Conservation (phyloP, 140 eudicot genomes). For the Senecio squalidus region DNA sequence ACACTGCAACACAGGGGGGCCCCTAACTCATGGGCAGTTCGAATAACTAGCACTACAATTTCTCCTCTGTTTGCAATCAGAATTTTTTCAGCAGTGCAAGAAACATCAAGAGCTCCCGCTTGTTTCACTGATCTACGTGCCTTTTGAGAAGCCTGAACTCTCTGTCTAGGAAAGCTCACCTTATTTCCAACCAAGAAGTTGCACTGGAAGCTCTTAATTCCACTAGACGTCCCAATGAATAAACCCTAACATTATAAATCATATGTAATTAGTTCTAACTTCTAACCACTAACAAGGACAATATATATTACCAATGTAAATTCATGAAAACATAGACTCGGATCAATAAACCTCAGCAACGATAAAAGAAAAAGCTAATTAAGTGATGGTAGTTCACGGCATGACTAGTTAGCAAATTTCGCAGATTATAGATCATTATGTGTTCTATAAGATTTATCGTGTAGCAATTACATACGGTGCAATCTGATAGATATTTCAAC, state of each 20-base stretch:
- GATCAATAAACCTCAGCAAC: too few species aligned
- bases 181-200: constrained; percentile 69
- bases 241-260: constrained; percentile 45
- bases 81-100: constrained; percentile 66
- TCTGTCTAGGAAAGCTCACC: constrained; percentile 57
- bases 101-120: constrained; percentile 65
- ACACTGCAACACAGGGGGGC: constrained; percentile 98
- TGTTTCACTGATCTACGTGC: constrained; percentile 39
- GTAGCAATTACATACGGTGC: not conserved
- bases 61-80: constrained; percentile 99
- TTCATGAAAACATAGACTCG: not conserved
- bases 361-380: too few species aligned
- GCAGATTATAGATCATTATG: not conserved
- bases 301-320: not conserved
- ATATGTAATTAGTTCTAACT: constrained; percentile 6
- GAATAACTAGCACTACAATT: constrained; percentile 91
- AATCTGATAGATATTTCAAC: not conserved
- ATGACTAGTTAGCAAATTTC: not conserved
- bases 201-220: constrained; percentile 68
- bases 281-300: constrained; percentile 8
- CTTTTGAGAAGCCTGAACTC: constrained; percentile 43
- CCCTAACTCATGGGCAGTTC: constrained; percentile 98
- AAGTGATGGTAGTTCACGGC: not conserved
- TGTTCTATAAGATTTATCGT: not conserved
- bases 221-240: constrained; percentile 48